phyloP scores from a whole-genome alignment of 768 basidiomycete genomes.

The Pleurotus tuoliensis region DNA sequence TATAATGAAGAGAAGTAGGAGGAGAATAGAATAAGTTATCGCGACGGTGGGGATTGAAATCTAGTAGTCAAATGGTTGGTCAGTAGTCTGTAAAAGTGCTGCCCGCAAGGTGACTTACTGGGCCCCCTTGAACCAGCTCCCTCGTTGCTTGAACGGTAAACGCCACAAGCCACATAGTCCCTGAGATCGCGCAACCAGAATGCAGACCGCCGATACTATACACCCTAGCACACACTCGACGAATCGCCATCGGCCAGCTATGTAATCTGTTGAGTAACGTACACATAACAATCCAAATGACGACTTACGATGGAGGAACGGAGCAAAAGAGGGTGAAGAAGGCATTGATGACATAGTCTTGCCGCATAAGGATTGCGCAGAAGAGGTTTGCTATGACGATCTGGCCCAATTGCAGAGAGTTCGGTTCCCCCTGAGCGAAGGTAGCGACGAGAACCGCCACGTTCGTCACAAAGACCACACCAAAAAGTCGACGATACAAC shows the following conservation, averaged over 20 bases:
- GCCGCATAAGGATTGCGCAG: conserved; percentile 42
- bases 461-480: conserved; percentile 51
- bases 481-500: conserved; percentile 56
- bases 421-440: conserved; percentile 25
- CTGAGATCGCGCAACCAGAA: conserved; percentile 53
- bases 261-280: conserved; percentile 1
- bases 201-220: conserved; percentile 60
- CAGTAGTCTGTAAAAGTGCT: background rate
- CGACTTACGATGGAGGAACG: conserved; percentile 44
- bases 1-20: conserved; percentile 31
- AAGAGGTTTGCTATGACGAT: conserved; percentile 46
- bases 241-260: conserved; percentile 54
- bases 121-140: conserved; percentile 35
- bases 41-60: conserved; percentile 8
- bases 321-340: conserved; percentile 51
- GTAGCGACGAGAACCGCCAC: conserved; percentile 45
- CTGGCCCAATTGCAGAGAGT: conserved; percentile 33
- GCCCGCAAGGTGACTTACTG: conserved; percentile 20
- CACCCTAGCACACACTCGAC: conserved; percentile 49
- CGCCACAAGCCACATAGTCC: conserved; percentile 46
- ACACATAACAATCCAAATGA: background rate
- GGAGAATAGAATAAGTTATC: conserved; percentile 11
- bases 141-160: conserved; percentile 49
- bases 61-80: background rate
- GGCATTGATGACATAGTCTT: conserved; percentile 56